A percentile compares a stretch with the other conserved stretches of the same genome.
phyloP scores from a whole-genome alignment of 345 rosid genomes.

The Mangifera indica region DNA sequence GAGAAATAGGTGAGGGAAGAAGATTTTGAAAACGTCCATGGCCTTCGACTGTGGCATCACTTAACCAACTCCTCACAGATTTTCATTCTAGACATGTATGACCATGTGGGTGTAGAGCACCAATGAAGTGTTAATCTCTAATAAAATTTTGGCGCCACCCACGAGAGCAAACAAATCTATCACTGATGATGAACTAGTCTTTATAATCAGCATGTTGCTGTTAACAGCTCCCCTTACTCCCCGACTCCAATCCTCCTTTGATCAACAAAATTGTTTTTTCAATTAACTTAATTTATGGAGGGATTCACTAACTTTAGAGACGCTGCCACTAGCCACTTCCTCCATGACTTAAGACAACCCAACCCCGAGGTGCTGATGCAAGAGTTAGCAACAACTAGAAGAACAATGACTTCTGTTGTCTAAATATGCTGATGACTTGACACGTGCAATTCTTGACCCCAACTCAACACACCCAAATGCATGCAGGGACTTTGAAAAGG shows the following conservation, averaged over 20 bases:
- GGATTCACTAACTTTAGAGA: constrained; percentile 13
- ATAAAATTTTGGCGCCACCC: constrained; percentile 9
- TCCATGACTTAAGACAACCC: constrained; percentile 23
- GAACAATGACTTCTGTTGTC: constrained; percentile 34
- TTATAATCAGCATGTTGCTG: constrained; percentile 12
- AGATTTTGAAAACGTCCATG: constrained; percentile 17
- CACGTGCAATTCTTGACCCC: constrained; percentile 44
- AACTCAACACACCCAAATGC: constrained; percentile 50
- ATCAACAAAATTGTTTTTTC: constrained; percentile 13
- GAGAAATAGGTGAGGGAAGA: constrained; percentile 15
- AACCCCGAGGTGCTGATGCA: constrained; percentile 57
- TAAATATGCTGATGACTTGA: constrained; percentile 43
- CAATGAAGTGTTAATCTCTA: neutral
- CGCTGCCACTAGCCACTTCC: constrained; percentile 18
- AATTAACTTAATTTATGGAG: neutral
- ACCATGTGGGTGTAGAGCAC: constrained; percentile 12
- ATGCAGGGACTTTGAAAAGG: constrained; percentile 39
- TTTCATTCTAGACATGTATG: constrained; percentile 18
- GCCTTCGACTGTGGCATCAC: constrained; percentile 22
- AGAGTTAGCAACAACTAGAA: constrained; percentile 41
- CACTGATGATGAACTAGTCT: constrained; percentile 7
- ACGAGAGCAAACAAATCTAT: neutral
- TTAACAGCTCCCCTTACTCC: constrained; percentile 4
- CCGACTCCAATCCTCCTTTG: constrained; percentile 16
- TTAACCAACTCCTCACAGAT: constrained; percentile 17